These are phyloP conservation scores for Przewalskia tangutica DNA, from an alignment of 257 asterid genomes.

Conservation along the genomic window DNA sequence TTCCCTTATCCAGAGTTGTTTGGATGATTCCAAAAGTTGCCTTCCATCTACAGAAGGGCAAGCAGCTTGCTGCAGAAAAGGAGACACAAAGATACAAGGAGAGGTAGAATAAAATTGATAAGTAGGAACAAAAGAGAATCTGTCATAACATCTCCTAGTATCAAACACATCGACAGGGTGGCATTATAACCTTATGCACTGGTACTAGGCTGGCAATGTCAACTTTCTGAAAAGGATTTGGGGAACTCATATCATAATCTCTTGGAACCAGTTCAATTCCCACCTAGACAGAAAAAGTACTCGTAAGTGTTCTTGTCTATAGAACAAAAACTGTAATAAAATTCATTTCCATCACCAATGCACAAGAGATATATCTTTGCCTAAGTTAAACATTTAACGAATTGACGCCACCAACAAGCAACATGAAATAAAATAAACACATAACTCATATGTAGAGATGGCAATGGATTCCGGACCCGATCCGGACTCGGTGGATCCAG, in stretches of 20 bases:
- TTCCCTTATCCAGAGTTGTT: conserved; percentile 96
- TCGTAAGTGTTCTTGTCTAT: not conserved
- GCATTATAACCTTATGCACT: conserved; percentile 60
- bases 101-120: conserved; percentile 1
- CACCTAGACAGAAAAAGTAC: conserved; percentile 41
- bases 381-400: not conserved
- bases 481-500: no score
- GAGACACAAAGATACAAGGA: not conserved
- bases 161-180: not conserved
- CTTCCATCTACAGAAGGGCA: conserved; percentile 98
- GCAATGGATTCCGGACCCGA: no score
- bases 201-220: conserved; percentile 91
- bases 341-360: not conserved
- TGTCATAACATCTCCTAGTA: not conserved
- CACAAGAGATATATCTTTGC: not conserved
- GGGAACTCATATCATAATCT: conserved; percentile 79
- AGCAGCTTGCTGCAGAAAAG: conserved; percentile 61
- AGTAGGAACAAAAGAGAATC: not conserved
- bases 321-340: not conserved
- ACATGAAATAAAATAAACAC: not conserved
- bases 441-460: no score
- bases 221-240: conserved; percentile 61
- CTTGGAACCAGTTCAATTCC: conserved; percentile 86
- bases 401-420: not conserved
- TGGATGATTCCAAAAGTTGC: conserved; percentile 82